Base-by-base conservation (phyloP, 495 filamentous ascomycete species). In the Platismatia glauca region DNA sequence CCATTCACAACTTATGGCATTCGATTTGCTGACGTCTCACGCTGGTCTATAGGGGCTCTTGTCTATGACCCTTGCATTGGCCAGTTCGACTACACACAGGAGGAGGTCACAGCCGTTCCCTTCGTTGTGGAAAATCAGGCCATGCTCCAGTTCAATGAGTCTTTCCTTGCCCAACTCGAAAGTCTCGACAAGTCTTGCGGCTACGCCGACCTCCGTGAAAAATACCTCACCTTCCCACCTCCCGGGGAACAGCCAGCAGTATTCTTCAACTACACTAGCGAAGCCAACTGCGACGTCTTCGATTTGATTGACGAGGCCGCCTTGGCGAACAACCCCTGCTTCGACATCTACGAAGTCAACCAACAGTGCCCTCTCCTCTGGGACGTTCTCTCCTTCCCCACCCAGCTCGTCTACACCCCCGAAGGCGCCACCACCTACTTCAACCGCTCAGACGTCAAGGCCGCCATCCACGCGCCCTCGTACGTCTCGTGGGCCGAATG, bases 141-240 rank as follows among this genome's bases (percentile, higher is more conserved):
- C 62, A 64, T 86, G 9, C 79, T 87, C 72, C 78, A 79, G 61
- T 75, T 87, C 64, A 86, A 86, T 65, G 71, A 72, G 22, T 77
- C 76, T 22, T 82, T 80, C 67, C 71, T 82, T 62, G 55, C 72
- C 0, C 68, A 79, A 46, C 72, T 85, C 44, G 75, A 82, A 62
- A 67, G 60, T 2, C 71, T 77, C 1, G 79, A 82, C 61, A 64
- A 83, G 53, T 69, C 71, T 11, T 86, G 84, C 68, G 82, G 82
- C 44, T 85, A 83, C 68, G 71, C 74, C 11, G 75, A 78, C 9
- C 83, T 74, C 71, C 71, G 81, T 53, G 76, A 84, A 37, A 76
- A 80, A 46, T 84, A 82, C 64, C 73, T 85, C 16, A 73, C 71
- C 24, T 86, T 82, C 72, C 83, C 83, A 9, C 74, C 81, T 13